These are phyloP conservation scores for Salvia hispanica DNA, from an alignment of 257 asterid genomes.

Conservation along the genomic window DNA sequence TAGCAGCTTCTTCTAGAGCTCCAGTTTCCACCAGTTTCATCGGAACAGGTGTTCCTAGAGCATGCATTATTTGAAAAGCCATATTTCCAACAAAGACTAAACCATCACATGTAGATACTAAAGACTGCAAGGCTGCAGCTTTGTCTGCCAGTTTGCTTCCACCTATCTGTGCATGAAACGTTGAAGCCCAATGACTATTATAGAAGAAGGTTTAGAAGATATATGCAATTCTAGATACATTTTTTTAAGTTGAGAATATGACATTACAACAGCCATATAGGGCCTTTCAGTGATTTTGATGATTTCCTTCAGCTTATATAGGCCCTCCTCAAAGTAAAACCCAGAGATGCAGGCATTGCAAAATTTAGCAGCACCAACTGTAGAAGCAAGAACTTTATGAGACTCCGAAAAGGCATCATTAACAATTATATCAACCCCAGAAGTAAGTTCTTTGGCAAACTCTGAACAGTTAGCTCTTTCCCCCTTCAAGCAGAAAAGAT, in stretches of 20 bases:
- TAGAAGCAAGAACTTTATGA: constrained; percentile 84
- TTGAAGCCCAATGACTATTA: constrained; percentile 26
- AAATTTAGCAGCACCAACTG: constrained; percentile 78
- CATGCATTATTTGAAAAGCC: constrained; percentile 88
- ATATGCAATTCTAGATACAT: constrained; percentile 4
- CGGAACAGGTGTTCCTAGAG: constrained; percentile 66
- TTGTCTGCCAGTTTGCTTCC: constrained; percentile 74
- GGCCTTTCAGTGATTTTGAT: constrained; percentile 50
- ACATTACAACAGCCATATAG: constrained; percentile 72
- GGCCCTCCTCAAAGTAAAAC: constrained; percentile 70
- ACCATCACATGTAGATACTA: constrained; percentile 77
- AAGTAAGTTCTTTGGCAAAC: constrained; percentile 63
- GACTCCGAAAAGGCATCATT: constrained; percentile 85
- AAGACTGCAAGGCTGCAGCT: constrained; percentile 61
- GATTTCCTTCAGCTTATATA: constrained; percentile 63
- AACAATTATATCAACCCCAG: constrained; percentile 76
- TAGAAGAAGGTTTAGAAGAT: constrained; percentile 19
- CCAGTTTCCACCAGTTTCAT: constrained; percentile 55
- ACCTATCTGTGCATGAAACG: constrained; percentile 60
- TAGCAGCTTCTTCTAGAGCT: constrained; percentile 53
- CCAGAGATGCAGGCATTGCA: constrained; percentile 74
- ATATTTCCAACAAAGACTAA: constrained; percentile 76
- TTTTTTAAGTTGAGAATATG: constrained; percentile 32
- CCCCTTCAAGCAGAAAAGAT: constrained; percentile 61
- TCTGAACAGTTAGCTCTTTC: constrained; percentile 72